These are phyloP conservation scores for Paramecium tetraurelia DNA, from an alignment of 73 alveolate species.

Conservation along the genomic window DNA sequence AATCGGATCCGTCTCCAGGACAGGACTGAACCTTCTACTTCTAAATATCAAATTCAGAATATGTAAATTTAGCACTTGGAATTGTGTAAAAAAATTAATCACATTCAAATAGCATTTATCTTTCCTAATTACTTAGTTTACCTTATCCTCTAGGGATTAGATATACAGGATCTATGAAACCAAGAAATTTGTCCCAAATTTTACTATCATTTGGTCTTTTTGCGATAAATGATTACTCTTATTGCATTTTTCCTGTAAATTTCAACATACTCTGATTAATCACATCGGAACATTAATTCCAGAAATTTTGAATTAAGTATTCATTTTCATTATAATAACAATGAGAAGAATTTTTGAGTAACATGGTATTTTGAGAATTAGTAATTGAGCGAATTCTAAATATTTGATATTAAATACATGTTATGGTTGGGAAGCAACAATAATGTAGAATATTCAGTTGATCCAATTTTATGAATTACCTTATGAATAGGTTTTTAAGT, in stretches of 20 bases:
- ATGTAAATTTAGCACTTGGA: neutral
- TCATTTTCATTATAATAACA: neutral
- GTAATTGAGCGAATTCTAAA: neutral
- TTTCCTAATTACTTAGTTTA: neutral
- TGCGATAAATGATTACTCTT: too few relatives aligned
- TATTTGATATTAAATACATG: neutral
- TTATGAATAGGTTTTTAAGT: neutral
- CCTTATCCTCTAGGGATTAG: neutral
- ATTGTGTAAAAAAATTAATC: neutral
- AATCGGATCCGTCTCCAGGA: neutral
- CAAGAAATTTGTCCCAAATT: neutral
- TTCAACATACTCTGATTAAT: too few relatives aligned
- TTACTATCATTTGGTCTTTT: too few relatives aligned
- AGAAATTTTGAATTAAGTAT: neutral
- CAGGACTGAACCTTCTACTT: too few relatives aligned
- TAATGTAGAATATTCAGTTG: neutral
- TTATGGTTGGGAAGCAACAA: neutral
- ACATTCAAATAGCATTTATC: neutral
- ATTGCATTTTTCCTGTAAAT: too few relatives aligned
- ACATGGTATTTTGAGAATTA: neutral
- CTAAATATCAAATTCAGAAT: too few relatives aligned
- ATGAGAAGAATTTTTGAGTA: neutral
- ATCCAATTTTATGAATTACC: neutral
- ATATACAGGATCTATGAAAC: neutral
- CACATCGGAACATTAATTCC: too few relatives aligned